Percentiles rank a stretch among this genome's conserved stretches.
Conservation (phyloP, 225 moss, liverwort and hornwort species). For the Straminergon stramineum region DNA sequence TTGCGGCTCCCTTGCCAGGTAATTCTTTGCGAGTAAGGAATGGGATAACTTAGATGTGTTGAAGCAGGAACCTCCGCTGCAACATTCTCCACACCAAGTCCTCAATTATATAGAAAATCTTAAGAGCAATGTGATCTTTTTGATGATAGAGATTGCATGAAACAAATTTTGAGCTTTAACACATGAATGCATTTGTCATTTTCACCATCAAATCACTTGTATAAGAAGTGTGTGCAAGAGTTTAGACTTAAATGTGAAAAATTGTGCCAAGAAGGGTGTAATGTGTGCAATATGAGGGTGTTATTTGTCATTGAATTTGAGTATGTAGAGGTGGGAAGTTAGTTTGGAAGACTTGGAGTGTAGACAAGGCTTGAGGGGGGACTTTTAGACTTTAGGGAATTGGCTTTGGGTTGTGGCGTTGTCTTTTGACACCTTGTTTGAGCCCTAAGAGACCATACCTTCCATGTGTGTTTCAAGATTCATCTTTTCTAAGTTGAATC, state of each 20-base stretch:
- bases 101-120: not conserved
- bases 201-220: fast-evolving
- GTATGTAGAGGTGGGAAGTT: not conserved
- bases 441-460: not conserved
- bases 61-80: not conserved
- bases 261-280: not conserved
- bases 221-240: not conserved
- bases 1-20: not conserved
- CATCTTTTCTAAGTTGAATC: not conserved
- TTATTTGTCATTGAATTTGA: fast-evolving
- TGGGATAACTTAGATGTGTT: not conserved
- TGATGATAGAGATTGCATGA: not conserved
- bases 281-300: fast-evolving
- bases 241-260: not conserved
- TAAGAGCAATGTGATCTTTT: not conserved
- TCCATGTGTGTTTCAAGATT: not conserved
- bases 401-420: fast-evolving
- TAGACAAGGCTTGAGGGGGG: fast-evolving
- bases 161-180: not conserved
- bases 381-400: no score
- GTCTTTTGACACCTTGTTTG: not conserved
- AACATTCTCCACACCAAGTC: not conserved
- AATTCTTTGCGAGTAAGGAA: not conserved
- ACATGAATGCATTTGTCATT: not conserved
- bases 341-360: not conserved